Evolutionary conservation across 371 early-diverging fungal species (phyloP), one percentile per base, ranked within the genome.

Genomic region (Blastocladiella emersonii): DNA sequence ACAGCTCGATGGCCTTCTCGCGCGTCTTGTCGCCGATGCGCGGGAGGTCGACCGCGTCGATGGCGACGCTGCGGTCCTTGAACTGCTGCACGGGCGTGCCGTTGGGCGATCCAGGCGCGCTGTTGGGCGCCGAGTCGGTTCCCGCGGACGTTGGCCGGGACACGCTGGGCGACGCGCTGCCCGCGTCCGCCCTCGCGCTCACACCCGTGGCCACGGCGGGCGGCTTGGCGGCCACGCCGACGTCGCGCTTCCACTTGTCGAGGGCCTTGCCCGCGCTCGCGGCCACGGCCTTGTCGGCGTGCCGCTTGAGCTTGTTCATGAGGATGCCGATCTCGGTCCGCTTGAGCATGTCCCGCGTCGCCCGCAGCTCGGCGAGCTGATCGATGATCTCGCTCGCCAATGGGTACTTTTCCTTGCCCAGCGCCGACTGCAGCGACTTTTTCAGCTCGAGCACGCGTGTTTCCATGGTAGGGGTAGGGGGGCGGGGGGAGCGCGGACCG

Each of bases 1-100:
- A 71, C 68, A 97, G 73, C 61, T 90, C 92, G 62, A 86, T 80
- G 51, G 87, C 86, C 64, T 85, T 89, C 66, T 93, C 90, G 32
- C 98, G 83, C 35, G 81, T 76, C 30, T 72, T 73, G 64, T 83
- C 87, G n/a, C 87, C 87, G 8, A 87, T 79, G 0, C 80, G 66
- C 60, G 70, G 72, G 34, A 79, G 68, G 23, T 69, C 72, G 19
- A 89, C 70, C n/a, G 78, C 82, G 64, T 90, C 91, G 23, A 76
- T 53, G 55, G 78, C 76, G 21, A 83, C 64, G 19, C 80, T 85
- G 3, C 91, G 74, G 21, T 77, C 78, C n/a, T 45, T 63, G 5
- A 67, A 60, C n/a, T 27, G 37, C 35, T 15, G 7, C 35, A 36
- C 25, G 7, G 43, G 44, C 41, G 62, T 37, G 39, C 7, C 5